Percentiles rank a stretch among this genome's conserved stretches.
These are phyloP conservation scores for Candida succiphila DNA, from an alignment of 805 yeast genomes.

Conservation along the genomic window DNA sequence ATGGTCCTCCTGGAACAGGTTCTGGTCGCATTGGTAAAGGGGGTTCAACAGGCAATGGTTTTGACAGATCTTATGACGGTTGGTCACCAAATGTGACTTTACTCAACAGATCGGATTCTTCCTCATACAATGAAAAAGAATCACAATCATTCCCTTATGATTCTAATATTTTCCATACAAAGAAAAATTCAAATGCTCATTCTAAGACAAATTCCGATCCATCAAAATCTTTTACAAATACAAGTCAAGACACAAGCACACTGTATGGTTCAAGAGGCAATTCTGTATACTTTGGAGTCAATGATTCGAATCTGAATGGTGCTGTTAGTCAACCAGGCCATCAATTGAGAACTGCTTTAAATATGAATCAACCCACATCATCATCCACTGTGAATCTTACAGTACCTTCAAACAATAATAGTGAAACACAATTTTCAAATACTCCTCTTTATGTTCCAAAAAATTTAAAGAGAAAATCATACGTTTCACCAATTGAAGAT, in stretches of 20 bases:
- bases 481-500: conserved; percentile 17
- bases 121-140: not conserved
- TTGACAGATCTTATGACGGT: not conserved
- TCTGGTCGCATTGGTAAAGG: not conserved
- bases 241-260: not conserved
- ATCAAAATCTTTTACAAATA: not conserved
- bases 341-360: conserved; percentile 3
- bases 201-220: not conserved
- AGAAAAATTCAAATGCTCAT: not conserved
- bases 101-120: too few species aligned
- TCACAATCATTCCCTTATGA: not conserved
- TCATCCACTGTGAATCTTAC: not conserved
- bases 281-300: not conserved
- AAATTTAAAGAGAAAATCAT: conserved; percentile 12
- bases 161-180: not conserved
- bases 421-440: too few species aligned
- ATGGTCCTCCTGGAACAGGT: conserved; percentile 1
- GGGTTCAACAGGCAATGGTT: not conserved
- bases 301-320: not conserved
- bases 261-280: not conserved
- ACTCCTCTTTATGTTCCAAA: too few species aligned
- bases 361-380: not conserved
- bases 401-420: too few species aligned
- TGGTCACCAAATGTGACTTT: too few species aligned
- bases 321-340: conserved; percentile 14